Evolutionary conservation across 192 early-diverging fungal species (phyloP), one percentile per base, ranked within the genome.

Genomic region (Coemansia sp.): DNA sequence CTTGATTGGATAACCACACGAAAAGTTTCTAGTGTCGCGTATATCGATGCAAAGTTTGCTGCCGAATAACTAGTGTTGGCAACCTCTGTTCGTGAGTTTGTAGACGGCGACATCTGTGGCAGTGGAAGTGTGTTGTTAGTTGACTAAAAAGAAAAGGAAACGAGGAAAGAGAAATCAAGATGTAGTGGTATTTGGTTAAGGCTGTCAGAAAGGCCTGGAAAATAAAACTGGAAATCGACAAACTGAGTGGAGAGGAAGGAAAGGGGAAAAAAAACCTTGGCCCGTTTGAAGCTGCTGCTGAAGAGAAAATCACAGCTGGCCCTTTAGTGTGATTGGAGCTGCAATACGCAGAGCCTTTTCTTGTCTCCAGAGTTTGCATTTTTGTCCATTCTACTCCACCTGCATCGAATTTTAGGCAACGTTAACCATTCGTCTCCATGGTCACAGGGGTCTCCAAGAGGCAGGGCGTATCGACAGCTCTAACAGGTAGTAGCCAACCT

Each of bases 41-140:
- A 80, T 10, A 80, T 49, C 31, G 72, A 80, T 12, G 71, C 71
- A 65, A 80, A 80, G 55, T 74, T 74, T 34, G 71, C 67, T 10
- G 62, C 34, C 53, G 76, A 68, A 56, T 78, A 78, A 31, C 27
- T 44, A 34, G 69, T 23, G 54, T 68, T 68, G n/a, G 69, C 58
- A 23, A 58, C 58, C 55, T 65, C 69, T 31, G 75, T 65, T 22
- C 21, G 32, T 27, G 75, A 34, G 69, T 68, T 71, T 71, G 69
- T 30, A 7, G 69, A 53, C 3, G 75, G 75, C 26, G 75, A 72
- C 75, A 78, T 78, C 14, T 28, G 9, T 16, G 55, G 31, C 21
- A 48, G 26, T 34, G 28, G 21, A 60, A 14, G 34, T 9, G 51
- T 16, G 65, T 34, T 28, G 58, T 19, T 22, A 50, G 34, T 9